Evolutionary conservation across 805 yeast genomes (phyloP).

Genomic region (Wickerhamiella bombiphila): DNA sequence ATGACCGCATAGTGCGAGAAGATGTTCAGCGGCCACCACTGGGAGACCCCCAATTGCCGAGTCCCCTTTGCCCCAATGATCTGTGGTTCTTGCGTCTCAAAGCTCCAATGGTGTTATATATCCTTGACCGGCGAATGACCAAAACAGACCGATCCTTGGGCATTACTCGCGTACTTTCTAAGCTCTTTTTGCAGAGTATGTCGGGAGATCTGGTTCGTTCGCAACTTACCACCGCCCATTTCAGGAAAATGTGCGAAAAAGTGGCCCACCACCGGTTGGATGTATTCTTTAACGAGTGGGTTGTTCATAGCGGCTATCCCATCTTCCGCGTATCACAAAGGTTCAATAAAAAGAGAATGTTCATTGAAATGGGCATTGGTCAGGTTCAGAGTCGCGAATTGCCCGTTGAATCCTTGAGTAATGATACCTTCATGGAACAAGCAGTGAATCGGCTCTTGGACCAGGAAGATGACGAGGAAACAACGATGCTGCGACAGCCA

Average conservation of each 20-base stretch:
- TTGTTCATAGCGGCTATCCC: slow-evolving; percentile 78
- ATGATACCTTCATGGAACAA: slow-evolving; percentile 27
- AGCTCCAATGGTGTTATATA: slow-evolving; percentile 72
- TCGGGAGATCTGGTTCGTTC: slow-evolving; percentile 71
- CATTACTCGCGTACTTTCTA: slow-evolving; percentile 77
- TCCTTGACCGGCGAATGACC: slow-evolving; percentile 83
- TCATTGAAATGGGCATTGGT: slow-evolving; percentile 85
- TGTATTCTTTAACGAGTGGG: slow-evolving; percentile 84
- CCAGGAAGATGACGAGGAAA: too few species aligned
- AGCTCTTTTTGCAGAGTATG: slow-evolving; percentile 84
- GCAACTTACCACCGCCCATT: slow-evolving; percentile 64
- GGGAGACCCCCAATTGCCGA: slow-evolving; percentile 51
- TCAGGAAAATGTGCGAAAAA: slow-evolving; percentile 86
- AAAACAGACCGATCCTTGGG: slow-evolving; percentile 94
- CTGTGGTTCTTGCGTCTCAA: slow-evolving; percentile 59
- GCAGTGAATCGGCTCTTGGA: slow-evolving; percentile 22
- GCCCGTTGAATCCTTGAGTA: slow-evolving; percentile 21
- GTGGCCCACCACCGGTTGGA: slow-evolving; percentile 79
- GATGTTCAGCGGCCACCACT: slow-evolving; percentile 74
- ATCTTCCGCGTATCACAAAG: slow-evolving; percentile 76
- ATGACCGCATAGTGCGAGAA: slow-evolving; percentile 51
- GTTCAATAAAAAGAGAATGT: slow-evolving; percentile 85
- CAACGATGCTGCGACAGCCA: too few species aligned
- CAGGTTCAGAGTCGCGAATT: slow-evolving; percentile 52
- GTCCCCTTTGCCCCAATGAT: slow-evolving; percentile 50